Percentiles rank a stretch among this genome's conserved stretches.
phyloP scores from a whole-genome alignment of 2,329 filamentous ascomycete species.

The Fonsecaea nubica region DNA sequence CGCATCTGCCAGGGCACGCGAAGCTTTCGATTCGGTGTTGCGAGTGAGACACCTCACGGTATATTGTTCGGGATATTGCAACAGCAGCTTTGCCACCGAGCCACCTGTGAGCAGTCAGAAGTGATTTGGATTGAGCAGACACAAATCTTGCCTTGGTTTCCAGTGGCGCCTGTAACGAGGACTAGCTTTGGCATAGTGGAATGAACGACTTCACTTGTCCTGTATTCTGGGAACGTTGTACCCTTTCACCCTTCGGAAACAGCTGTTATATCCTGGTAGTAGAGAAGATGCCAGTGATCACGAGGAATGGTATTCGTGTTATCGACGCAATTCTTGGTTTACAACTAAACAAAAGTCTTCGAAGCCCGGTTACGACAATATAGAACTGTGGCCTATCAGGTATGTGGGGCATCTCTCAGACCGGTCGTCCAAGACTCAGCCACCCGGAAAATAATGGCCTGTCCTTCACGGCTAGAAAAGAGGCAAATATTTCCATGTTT shows the following conservation, averaged over 20 bases:
- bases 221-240: neutral
- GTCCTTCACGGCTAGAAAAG: too few relatives aligned
- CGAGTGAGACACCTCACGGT: constrained; percentile 41
- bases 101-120: constrained; percentile 32
- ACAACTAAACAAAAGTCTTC: neutral
- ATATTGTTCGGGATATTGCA: constrained; percentile 40
- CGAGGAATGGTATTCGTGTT: neutral
- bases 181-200: neutral
- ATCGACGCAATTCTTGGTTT: neutral
- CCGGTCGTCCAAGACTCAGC: neutral
- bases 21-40: constrained; percentile 36
- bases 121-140: neutral
- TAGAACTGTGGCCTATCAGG: neutral
- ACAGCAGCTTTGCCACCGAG: constrained; percentile 41
- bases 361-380: neutral
- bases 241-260: neutral
- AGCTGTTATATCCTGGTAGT: neutral
- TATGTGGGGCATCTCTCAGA: neutral
- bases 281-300: neutral
- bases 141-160: constrained; percentile 6
- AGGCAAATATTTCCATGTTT: neutral
- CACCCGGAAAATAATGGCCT: neutral
- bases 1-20: constrained; percentile 31
- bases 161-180: constrained; percentile 10
- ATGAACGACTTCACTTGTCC: neutral